Evolutionary conservation across 2,329 filamentous ascomycete genomes (phyloP), one percentile per base, ranked within the genome.

Genomic region (Monosporascus sp.): DNA sequence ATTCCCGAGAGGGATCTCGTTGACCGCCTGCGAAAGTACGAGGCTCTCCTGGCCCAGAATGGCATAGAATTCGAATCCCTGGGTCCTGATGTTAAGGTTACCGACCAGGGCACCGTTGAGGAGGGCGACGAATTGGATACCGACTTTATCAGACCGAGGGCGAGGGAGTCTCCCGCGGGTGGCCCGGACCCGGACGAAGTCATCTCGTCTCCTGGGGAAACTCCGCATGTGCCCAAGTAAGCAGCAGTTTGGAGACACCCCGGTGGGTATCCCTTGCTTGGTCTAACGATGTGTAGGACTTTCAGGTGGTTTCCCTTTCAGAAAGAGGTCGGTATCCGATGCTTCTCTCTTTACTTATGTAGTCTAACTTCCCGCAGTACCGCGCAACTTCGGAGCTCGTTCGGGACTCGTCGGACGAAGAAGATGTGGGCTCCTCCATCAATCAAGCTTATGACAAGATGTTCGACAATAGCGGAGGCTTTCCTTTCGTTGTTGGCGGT

Each of bases 1-100:
- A 83, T 88, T 46, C 82, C 86, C 22, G 88, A 91, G 69, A 81
- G 81, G 64, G 86, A 88, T 53, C 74, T 91, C 41, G 73, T 90
- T 50, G 83, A 88, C 7, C 82, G 85, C n/a, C 73, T 91, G 22
- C 81, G 79, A 51, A 80, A 81, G 49, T 91, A 91, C 61, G 88
- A 91, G 69, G 67, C 71, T 7, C 71, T 91, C 41, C 74, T 91
- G 34, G 76, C 77, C 51, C 78, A 87, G 66, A 77, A 90, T 61
- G 81, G 84, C 49, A 81, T 91, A 62, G 71, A 77, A n/a, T 89
- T 91, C 59, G 83, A 90, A 49, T 78, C 85, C 17, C 77, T 89
- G 20, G 81, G 82, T 44, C 71, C 76, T n/a, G 75, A 81, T 31
- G 65, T 77, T 51, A 75, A 69, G 64, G 64, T 72, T 55, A 66